Percentiles rank a stretch among this genome's conserved stretches.
Evolutionary conservation across 2,329 filamentous ascomycete genomes (phyloP).

Genomic region (Calonectria naviculata): DNA sequence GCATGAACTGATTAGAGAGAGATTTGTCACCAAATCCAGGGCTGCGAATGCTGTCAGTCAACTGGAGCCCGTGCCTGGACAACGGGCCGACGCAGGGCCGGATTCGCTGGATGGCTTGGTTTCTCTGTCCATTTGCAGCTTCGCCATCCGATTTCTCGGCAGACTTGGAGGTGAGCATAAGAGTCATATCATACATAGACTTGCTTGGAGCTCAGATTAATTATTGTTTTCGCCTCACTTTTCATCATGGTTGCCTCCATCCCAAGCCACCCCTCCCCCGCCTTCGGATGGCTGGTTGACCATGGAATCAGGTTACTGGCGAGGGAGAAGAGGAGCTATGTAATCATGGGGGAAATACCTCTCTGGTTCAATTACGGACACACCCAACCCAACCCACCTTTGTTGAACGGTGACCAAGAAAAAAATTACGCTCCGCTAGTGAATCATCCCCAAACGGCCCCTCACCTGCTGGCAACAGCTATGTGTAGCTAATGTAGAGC

Average conservation of each 20-base stretch:
- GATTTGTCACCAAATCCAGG: conserved; percentile 7
- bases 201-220: neutral
- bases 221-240: conserved; percentile 15
- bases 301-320: conserved; percentile 1
- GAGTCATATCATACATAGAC: conserved; percentile 11
- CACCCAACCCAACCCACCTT: conserved; percentile 10
- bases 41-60: conserved; percentile 38
- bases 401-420: conserved; percentile 1
- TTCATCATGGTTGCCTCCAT: neutral
- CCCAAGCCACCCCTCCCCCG: conserved; percentile 5
- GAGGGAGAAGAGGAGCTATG: conserved; percentile 1
- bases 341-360: conserved; percentile 10
- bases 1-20: conserved; percentile 18
- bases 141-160: conserved; percentile 20
- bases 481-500: neutral
- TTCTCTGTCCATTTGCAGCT: neutral
- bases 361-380: conserved; percentile 5
- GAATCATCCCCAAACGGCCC: conserved; percentile 1
- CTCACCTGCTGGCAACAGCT: neutral
- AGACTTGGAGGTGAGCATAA: neutral
- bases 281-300: neutral
- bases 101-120: conserved; percentile 25
- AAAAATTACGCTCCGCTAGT: conserved; percentile 2
- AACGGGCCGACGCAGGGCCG: conserved; percentile 37
- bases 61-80: conserved; percentile 35